A percentile compares a stretch with the other conserved stretches of the same genome.
Evolutionary conservation across 1,139 yeast species (phyloP).

Genomic region (Candida glucosophila): DNA sequence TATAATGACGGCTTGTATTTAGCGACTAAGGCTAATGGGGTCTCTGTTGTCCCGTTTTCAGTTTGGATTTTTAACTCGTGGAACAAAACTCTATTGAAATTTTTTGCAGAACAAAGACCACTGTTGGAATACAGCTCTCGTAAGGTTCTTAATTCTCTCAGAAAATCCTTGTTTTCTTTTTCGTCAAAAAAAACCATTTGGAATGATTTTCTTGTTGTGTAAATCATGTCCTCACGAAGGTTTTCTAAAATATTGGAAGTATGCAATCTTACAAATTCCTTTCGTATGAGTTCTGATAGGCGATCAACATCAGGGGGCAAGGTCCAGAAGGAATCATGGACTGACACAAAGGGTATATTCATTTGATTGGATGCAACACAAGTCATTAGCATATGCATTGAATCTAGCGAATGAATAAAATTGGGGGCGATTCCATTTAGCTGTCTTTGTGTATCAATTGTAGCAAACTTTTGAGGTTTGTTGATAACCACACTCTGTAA

Average conservation of each 20-base stretch:
- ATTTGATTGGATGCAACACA: constrained; percentile 14
- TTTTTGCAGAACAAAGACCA: not conserved
- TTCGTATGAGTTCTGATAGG: constrained; percentile 19
- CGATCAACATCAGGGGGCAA: constrained; percentile 22
- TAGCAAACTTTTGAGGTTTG: constrained; percentile 11
- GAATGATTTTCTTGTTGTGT: constrained; percentile 15
- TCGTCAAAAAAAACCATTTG: constrained; percentile 29
- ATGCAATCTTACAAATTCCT: constrained; percentile 29
- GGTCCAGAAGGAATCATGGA: constrained; percentile 42
- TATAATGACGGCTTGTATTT: constrained; percentile 16
- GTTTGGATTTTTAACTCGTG: constrained; percentile 9
- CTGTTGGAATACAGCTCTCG: constrained; percentile 8
- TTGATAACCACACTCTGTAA: constrained; percentile 18
- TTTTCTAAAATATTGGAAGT: constrained; percentile 16
- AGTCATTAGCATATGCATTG: constrained; percentile 33
- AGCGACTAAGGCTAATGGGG: constrained; percentile 9
- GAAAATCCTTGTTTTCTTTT: constrained; percentile 12
- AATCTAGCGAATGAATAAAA: constrained; percentile 37
- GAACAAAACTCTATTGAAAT: constrained; percentile 8
- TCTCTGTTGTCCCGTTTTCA: constrained; percentile 4
- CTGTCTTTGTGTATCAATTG: constrained; percentile 24
- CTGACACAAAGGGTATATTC: constrained; percentile 25
- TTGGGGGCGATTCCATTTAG: constrained; percentile 36
- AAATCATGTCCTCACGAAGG: constrained; percentile 18
- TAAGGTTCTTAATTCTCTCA: constrained; percentile 6